Evolutionary conservation across 225 moss, liverwort and hornwort genomes (phyloP).

Genomic region (Takakia lepidozioides): DNA sequence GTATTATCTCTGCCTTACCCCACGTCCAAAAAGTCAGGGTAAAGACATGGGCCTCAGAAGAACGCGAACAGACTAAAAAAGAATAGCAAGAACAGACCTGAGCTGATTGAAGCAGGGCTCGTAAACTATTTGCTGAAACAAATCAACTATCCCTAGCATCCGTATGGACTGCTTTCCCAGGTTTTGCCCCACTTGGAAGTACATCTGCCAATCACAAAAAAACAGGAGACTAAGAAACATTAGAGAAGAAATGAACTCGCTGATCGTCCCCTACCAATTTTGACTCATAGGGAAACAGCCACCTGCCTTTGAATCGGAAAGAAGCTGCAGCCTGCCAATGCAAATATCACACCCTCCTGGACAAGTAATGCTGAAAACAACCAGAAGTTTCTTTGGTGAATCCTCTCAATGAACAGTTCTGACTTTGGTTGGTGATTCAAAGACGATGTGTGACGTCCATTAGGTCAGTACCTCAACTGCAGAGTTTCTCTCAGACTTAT

Average conservation of each 20-base stretch:
- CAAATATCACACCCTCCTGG: too few species aligned
- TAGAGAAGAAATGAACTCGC: background rate
- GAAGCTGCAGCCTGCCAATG: too few species aligned
- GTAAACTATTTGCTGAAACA: conserved; percentile 54
- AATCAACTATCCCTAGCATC: conserved; percentile 37
- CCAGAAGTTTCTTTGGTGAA: too few species aligned
- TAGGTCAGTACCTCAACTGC: conserved; percentile 50
- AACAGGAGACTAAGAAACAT: background rate
- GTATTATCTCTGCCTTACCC: too few species aligned
- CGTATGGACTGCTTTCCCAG: conserved; percentile 33
- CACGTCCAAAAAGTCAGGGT: too few species aligned
- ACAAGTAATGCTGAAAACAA: too few species aligned
- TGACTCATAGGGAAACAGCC: background rate
- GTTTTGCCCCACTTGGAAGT: conserved; percentile 75
- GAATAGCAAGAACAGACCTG: conserved; percentile 32
- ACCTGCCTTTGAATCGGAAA: too few species aligned
- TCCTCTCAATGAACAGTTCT: too few species aligned
- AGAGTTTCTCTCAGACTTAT: conserved; percentile 61
- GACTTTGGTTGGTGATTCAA: too few species aligned
- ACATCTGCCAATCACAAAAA: conserved; percentile 26
- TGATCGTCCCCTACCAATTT: background rate
- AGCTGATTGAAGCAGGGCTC: conserved; percentile 90
- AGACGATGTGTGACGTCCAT: too few species aligned
- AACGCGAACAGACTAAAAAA: too few species aligned
- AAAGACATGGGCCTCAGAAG: too few species aligned